Conservation (phyloP, 495 filamentous ascomycete genomes). For the Delitschia confertaspora region DNA sequence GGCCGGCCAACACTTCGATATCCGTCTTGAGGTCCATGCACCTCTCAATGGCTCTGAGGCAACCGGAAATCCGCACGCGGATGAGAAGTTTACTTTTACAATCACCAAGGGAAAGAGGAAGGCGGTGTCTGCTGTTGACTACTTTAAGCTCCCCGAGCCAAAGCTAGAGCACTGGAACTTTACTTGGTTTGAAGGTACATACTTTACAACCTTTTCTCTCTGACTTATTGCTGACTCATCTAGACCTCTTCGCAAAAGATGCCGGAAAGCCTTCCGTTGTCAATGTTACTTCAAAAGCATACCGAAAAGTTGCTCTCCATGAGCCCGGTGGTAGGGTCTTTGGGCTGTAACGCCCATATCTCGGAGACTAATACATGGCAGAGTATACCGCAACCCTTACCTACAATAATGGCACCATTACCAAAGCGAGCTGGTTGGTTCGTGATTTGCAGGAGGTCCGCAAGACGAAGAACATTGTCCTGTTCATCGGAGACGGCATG, state of each 20-base stretch:
- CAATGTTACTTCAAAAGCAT: constrained; percentile 62
- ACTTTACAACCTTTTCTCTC: neutral
- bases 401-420: constrained; percentile 57
- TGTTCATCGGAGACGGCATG: constrained; percentile 75
- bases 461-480: constrained; percentile 67
- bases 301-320: constrained; percentile 56
- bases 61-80: constrained; percentile 47
- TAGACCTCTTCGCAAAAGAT: constrained; percentile 61
- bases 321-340: constrained; percentile 42
- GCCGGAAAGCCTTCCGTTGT: constrained; percentile 54
- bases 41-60: constrained; percentile 68
- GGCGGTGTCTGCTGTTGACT: constrained; percentile 44
- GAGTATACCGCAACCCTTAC: constrained; percentile 61
- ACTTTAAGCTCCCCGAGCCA: constrained; percentile 53
- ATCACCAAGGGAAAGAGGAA: constrained; percentile 49
- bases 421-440: constrained; percentile 60
- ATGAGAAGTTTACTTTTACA: constrained; percentile 60
- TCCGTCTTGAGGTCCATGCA: constrained; percentile 67
- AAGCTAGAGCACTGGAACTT: constrained; percentile 63
- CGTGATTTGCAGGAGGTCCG: constrained; percentile 53
- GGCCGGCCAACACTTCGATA: constrained; percentile 64
- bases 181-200: constrained; percentile 55
- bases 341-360: too few relatives aligned
- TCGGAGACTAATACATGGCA: constrained; percentile 29
- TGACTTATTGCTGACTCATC: too few relatives aligned